A percentile compares a stretch with the other conserved stretches of the same genome.
These are phyloP conservation scores for Aspergillus tubingensis DNA, from an alignment of 2,329 filamentous ascomycete genomes.

Conservation along the genomic window DNA sequence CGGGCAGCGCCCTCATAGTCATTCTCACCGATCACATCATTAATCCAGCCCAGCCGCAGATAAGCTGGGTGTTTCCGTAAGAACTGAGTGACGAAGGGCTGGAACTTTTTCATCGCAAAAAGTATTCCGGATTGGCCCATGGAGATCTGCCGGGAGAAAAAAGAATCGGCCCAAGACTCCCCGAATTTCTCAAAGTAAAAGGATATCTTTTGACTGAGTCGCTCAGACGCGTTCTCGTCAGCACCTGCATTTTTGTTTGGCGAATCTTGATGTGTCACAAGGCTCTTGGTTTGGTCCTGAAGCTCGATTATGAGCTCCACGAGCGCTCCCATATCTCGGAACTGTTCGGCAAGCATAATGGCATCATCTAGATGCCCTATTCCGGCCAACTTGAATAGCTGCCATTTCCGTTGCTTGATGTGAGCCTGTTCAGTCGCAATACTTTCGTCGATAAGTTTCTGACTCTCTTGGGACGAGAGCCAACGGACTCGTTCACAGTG, in stretches of 20 bases:
- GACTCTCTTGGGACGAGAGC: conserved; percentile 55
- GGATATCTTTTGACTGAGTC: conserved; percentile 42
- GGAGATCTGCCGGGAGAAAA: conserved; percentile 76
- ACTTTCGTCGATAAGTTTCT: conserved; percentile 52
- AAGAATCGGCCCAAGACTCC: conserved; percentile 61
- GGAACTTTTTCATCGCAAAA: conserved; percentile 69
- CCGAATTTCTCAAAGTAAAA: conserved; percentile 55
- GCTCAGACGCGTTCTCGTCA: conserved; percentile 32
- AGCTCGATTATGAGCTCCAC: conserved; percentile 52
- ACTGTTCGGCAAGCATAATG: conserved; percentile 63
- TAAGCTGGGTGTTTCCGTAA: conserved; percentile 71
- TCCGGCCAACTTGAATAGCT: conserved; percentile 50
- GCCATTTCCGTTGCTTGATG: conserved; percentile 46
- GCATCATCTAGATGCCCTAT: conserved; percentile 60
- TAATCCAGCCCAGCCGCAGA: conserved; percentile 88
- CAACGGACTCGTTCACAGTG: conserved; percentile 63
- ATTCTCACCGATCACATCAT: conserved; percentile 76
- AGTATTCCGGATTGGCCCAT: conserved; percentile 67
- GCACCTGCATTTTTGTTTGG: conserved; percentile 17
- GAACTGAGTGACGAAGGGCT: conserved; percentile 73
- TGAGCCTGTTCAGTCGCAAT: conserved; percentile 49
- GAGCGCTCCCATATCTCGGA: conserved; percentile 64
- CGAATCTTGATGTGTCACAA: conserved; percentile 17
- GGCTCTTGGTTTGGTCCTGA: conserved; percentile 39
- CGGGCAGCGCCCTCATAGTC: conserved; percentile 73